Conservation (phyloP, 108 stramenopile genomes). For the Cyclotella baltica region DNA sequence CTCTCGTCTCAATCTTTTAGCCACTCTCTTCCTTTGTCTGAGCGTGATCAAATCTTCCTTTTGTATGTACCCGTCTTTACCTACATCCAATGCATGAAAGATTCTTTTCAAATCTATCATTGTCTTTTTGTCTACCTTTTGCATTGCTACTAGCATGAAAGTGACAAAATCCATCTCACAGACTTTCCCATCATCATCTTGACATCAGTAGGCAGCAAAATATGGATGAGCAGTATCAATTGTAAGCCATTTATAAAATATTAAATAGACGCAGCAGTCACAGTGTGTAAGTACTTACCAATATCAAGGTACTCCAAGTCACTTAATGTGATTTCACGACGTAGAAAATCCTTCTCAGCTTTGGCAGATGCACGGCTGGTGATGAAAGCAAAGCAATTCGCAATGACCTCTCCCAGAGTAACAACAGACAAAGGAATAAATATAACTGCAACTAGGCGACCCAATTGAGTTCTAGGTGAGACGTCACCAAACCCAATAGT, state of each 20-base stretch:
- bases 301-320: constrained; percentile 56
- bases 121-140: constrained; percentile 56
- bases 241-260: too few species aligned
- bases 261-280: too few species aligned
- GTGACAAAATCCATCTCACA: constrained; percentile 60
- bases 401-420: constrained; percentile 57
- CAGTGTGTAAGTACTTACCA: too few species aligned
- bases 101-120: constrained; percentile 60
- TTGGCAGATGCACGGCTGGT: constrained; percentile 36
- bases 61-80: constrained; percentile 52
- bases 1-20: background rate
- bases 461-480: constrained; percentile 40
- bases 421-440: constrained; percentile 65
- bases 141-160: constrained; percentile 76
- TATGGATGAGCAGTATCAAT: too few species aligned
- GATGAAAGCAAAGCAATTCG: constrained; percentile 40
- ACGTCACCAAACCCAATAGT: constrained; percentile 77
- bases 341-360: constrained; percentile 40
- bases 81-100: constrained; percentile 66
- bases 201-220: too few species aligned
- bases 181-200: constrained; percentile 62
- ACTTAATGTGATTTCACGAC: constrained; percentile 51
- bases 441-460: constrained; percentile 43
- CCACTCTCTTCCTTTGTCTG: constrained; percentile 29
- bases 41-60: constrained; percentile 64